A percentile compares a stretch with the other conserved stretches of the same genome.
phyloP scores from a whole-genome alignment of 164 flowering plant genomes.

The Aristolochia californica region DNA sequence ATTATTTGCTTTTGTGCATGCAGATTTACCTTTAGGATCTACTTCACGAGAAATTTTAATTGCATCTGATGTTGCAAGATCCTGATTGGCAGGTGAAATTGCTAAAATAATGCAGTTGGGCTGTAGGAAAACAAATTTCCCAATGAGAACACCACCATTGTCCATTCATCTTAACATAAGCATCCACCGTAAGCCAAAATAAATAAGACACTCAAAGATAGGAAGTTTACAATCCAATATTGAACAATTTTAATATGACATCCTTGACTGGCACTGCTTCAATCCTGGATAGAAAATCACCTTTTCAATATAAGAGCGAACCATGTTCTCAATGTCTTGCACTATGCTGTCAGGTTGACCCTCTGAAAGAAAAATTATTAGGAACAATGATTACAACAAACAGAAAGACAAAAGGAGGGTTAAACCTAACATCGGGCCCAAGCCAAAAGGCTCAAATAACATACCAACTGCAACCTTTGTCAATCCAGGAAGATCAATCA shows the following conservation, averaged over 20 bases:
- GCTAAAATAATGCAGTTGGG: slow-evolving; percentile 91
- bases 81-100: slow-evolving; percentile 96
- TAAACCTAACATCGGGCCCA: not conserved
- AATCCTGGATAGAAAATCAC: slow-evolving; percentile 16
- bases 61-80: slow-evolving; percentile 99
- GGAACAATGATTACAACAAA: slow-evolving; percentile 5
- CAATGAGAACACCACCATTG: no score
- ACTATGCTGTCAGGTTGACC: slow-evolving; percentile 76
- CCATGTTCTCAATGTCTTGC: slow-evolving; percentile 79
- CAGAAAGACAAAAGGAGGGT: not conserved
- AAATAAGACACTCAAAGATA: not conserved
- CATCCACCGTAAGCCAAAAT: no score
- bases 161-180: no score
- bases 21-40: slow-evolving; percentile 65
- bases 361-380: slow-evolving; percentile 24
- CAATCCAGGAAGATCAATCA: slow-evolving; percentile 98
- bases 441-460: slow-evolving; percentile 14
- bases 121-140: slow-evolving; percentile 31
- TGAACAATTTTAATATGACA: not conserved
- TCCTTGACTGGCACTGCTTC: not conserved
- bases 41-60: slow-evolving; percentile 92
- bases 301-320: slow-evolving; percentile 79
- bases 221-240: not conserved
- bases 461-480: slow-evolving; percentile 98
- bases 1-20: no score